Evolutionary conservation across 768 basidiomycete species (phyloP), one percentile per base, ranked within the genome.

Genomic region (Hericium coralloides): DNA sequence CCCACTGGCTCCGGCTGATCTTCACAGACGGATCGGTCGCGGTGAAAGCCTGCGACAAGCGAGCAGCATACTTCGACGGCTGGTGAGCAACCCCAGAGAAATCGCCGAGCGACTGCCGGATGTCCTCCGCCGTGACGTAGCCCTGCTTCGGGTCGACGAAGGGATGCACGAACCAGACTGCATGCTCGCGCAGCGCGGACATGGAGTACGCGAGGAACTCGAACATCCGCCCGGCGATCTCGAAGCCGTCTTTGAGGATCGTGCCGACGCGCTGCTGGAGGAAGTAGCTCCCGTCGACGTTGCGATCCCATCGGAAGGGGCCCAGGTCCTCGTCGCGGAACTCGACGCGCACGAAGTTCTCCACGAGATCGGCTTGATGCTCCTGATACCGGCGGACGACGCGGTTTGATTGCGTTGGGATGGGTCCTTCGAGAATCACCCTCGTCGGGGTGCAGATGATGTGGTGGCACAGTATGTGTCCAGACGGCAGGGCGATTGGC

Each of bases 161-260:
- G 0, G 84, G 80, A 48, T 73, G 74, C 65, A 92, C 72, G 61
- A 87, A 92, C 90, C 91, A 93, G 6, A 92, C 90, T 0, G 87
- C 79, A 64, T 93, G 91, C 57, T 87, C 80, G 23, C 84, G 80
- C 17, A 94, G 70, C 4, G 91, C 82, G 2, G 91, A 92, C 47
- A 72, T 78, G 0, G 91, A 93, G 64, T 92, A 93, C 0, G 85
- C 92, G 31, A 94, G 73, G 65, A 93, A 92, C 58, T 92, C 81
- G 59, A 90, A 93, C 6, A 69, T 64, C 39, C 85, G 79, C 1
- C 88, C 88, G 8, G 80, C 91, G 26, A 94, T 74, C 36, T 74
- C 66, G 54, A 94, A 84, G 0, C 92, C 92, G 1, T 71, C 38
- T 63, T 83, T 82, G 41, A 92, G 68, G 15, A 76, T 54, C 15